These are phyloP conservation scores for Starmerella floris DNA, from an alignment of 805 yeast genomes.

Conservation along the genomic window DNA sequence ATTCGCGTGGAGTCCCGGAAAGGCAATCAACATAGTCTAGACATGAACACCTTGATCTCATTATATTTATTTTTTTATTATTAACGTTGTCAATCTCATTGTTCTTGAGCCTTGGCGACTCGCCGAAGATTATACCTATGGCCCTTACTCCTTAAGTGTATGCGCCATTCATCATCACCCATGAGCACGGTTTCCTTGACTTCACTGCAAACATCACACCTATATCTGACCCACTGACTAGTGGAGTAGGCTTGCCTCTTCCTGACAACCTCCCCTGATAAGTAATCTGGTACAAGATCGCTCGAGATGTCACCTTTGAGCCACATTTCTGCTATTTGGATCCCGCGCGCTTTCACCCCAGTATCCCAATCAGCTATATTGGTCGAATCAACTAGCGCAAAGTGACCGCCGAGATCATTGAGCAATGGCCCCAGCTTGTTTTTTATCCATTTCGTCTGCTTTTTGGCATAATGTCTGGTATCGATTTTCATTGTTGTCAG, in stretches of 20 bases:
- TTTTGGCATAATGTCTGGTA: conserved; percentile 76
- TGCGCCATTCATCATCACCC: conserved; percentile 58
- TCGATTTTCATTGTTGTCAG: conserved; percentile 52
- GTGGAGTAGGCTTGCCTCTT: conserved; percentile 20
- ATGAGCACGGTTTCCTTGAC: conserved; percentile 47
- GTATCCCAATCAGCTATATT: conserved; percentile 49
- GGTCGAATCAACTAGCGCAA: conserved; percentile 61
- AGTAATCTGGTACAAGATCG: conserved; percentile 27
- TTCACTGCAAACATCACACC: conserved; percentile 54
- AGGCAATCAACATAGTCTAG: not conserved
- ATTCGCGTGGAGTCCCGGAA: conserved; percentile 7
- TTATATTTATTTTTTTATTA: not conserved
- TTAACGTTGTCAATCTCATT: not conserved
- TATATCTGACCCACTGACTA: conserved; percentile 50
- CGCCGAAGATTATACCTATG: conserved; percentile 38
- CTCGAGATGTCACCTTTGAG: conserved; percentile 17
- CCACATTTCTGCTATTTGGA: conserved; percentile 34
- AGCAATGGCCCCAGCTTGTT: conserved; percentile 54
- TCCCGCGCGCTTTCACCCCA: conserved; percentile 45
- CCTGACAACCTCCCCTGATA: conserved; percentile 25
- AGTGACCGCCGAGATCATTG: conserved; percentile 40
- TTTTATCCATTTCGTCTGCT: conserved; percentile 82
- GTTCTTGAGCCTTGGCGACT: not conserved
- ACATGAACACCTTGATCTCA: not conserved
- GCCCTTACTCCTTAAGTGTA: conserved; percentile 53